phyloP scores from a whole-genome alignment of 2,329 filamentous ascomycete genomes.

The Paraphoma sp. region DNA sequence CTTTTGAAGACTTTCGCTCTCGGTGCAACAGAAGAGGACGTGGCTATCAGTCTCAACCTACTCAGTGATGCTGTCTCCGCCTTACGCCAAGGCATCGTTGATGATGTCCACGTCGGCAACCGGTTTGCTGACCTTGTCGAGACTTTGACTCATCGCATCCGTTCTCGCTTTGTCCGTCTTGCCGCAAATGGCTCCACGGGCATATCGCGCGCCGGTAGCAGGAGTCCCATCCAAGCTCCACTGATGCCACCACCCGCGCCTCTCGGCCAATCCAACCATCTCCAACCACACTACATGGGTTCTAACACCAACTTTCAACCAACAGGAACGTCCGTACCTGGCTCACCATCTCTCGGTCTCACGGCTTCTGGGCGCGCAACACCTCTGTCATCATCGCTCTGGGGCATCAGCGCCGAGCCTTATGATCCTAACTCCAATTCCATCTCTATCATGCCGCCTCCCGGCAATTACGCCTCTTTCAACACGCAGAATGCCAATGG shows the following conservation, averaged over 20 bases:
- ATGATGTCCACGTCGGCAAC: conserved; percentile 85
- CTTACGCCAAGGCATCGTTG: conserved; percentile 78
- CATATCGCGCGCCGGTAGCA: conserved; percentile 47
- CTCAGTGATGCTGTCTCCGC: conserved; percentile 78
- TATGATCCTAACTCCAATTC: conserved; percentile 53
- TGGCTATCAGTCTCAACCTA: conserved; percentile 75
- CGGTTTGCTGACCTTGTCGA: conserved; percentile 84
- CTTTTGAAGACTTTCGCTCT: conserved; percentile 83
- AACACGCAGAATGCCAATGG: conserved; percentile 19
- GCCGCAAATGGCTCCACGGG: conserved; percentile 54
- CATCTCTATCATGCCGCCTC: conserved; percentile 58
- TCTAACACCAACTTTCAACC: conserved; percentile 18
- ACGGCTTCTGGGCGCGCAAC: conserved; percentile 41
- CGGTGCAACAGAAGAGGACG: conserved; percentile 78
- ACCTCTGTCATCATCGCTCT: conserved; percentile 44
- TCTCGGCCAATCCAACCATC: conserved; percentile 18
- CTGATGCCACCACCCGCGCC: conserved; percentile 41
- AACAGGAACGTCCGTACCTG: conserved; percentile 30
- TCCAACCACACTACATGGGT: conserved; percentile 21
- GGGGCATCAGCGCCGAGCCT: conserved; percentile 53
- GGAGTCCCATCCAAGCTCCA: conserved; percentile 36
- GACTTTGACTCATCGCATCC: conserved; percentile 75
- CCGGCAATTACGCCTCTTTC: conserved; percentile 33
- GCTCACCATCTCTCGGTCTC: conserved; percentile 33
- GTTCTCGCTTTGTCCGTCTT: conserved; percentile 72